Base-by-base conservation (phyloP, 1,284 basidiomycete species). In the Pholiota adiposa region DNA sequence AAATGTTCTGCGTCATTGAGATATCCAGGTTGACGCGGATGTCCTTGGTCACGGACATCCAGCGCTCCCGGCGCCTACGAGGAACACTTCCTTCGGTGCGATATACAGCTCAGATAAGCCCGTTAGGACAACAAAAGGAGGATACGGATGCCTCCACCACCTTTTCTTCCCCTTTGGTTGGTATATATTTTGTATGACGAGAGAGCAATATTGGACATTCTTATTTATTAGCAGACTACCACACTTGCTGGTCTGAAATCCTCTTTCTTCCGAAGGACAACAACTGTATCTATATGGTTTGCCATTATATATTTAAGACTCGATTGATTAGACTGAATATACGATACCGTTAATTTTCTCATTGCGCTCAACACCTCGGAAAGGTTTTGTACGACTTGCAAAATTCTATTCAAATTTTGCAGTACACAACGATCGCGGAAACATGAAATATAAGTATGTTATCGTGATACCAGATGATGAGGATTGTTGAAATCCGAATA, bases 401-500 rank as follows among this genome's bases (percentile, higher is more conserved):
- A 25, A 25, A 48, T 23, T 55, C 18, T 46, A 25, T 23, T 54
- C 41, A 31, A 54, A 54, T 21, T 34, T 31, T 21, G 44, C 21
- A 40, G 54, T 49, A 29, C 34, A 56, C 33, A 44, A 29, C 21
- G 23, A 56, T 56, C 46, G 54, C 48, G 44, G 31, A 48, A 50
- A 56, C 38, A 51, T 38, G 40, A 18, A 46, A 46, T 33, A 23
- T 33, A 23, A 34, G 40, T 34, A 58, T 51, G 41, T 51, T 56
- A 62, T 59, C 44, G 48, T 63, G 61, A 63, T 59, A 65, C 54
- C 67, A 67, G n/a, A 58, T 59, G 59, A 74, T 64, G 36, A 68
- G 82, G 83, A 84, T 85, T 85, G 83, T 85, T 85, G 83, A 85
- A 85, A 85, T 81, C 83, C 82, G 65, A 73, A 73, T 74, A 76